Conservation (phyloP, 2,329 filamentous ascomycete genomes). For the Alternaria solani region DNA sequence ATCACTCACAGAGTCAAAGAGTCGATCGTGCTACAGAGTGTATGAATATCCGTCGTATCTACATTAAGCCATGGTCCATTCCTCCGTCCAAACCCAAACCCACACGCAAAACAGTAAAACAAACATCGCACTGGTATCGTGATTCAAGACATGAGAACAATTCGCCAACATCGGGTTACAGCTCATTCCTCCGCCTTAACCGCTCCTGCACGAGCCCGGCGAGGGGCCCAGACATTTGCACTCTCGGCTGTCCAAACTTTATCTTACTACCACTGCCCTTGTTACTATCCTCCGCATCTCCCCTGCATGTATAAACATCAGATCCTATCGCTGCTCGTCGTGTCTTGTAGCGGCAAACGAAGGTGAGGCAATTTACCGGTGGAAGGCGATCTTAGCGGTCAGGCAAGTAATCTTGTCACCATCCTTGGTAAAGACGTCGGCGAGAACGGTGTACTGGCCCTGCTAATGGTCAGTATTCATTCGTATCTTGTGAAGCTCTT, state of each 20-base stretch:
- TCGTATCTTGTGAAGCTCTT: not conserved
- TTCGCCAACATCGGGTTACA: slow-evolving; percentile 28
- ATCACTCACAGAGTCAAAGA: not conserved
- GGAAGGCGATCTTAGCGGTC: slow-evolving; percentile 74
- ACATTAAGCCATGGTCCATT: slow-evolving; percentile 26
- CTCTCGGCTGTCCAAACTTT: slow-evolving; percentile 44
- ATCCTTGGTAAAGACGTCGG: slow-evolving; percentile 81
- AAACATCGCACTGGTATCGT: slow-evolving; percentile 29
- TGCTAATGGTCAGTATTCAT: slow-evolving; percentile 49
- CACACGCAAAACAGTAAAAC: slow-evolving; percentile 14
- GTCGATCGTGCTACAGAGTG: not conserved
- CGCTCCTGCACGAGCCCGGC: slow-evolving; percentile 46
- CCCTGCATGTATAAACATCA: slow-evolving; percentile 20
- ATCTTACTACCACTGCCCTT: slow-evolving; percentile 14
- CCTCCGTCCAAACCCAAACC: not conserved
- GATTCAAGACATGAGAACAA: slow-evolving; percentile 10
- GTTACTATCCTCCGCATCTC: slow-evolving; percentile 9
- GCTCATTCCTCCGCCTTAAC: slow-evolving; percentile 38
- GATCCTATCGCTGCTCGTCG: slow-evolving; percentile 23
- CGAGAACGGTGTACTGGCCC: slow-evolving; percentile 90
- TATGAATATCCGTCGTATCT: slow-evolving; percentile 28
- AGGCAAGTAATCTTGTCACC: slow-evolving; percentile 84
- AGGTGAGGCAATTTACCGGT: slow-evolving; percentile 44
- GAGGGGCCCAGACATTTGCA: slow-evolving; percentile 46
- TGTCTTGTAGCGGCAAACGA: slow-evolving; percentile 6